These are phyloP conservation scores for Dicorynia guianensis DNA, from an alignment of 306 rosid genomes.

Conservation along the genomic window DNA sequence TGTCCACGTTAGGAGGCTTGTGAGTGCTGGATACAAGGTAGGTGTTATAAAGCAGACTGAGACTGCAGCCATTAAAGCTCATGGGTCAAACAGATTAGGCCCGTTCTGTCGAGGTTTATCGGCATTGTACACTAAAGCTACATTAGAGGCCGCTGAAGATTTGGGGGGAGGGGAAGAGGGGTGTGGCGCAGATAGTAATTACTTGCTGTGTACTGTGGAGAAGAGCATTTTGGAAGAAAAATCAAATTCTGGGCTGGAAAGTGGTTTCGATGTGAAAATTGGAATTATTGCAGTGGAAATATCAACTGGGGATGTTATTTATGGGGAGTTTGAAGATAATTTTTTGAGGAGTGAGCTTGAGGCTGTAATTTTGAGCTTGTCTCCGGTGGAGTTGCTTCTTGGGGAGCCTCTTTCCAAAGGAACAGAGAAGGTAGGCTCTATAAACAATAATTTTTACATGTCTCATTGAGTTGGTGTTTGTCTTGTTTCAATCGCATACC, in stretches of 20 bases:
- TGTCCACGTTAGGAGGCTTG: conserved; percentile 95
- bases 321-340: conserved; percentile 72
- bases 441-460: conserved; percentile 15
- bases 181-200: conserved; percentile 71
- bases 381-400: conserved; percentile 90
- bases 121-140: conserved; percentile 88
- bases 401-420: conserved; percentile 80
- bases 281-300: conserved; percentile 84
- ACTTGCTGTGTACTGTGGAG: conserved; percentile 85
- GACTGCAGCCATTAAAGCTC: conserved; percentile 93
- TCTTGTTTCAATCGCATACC: background rate
- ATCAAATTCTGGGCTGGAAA: conserved; percentile 51
- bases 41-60: conserved; percentile 96
- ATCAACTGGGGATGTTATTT: conserved; percentile 83
- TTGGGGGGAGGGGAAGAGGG: conserved; percentile 78
- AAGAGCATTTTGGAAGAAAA: conserved; percentile 56
- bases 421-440: conserved; percentile 80
- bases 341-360: conserved; percentile 82
- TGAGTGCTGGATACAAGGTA: conserved; percentile 83
- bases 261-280: conserved; percentile 65
- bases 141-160: conserved; percentile 81
- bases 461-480: background rate
- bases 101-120: conserved; percentile 86
- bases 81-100: conserved; percentile 70
- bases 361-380: conserved; percentile 70